These are phyloP conservation scores for Xanthoconium separans DNA, from an alignment of 1,284 basidiomycete genomes.

Conservation along the genomic window DNA sequence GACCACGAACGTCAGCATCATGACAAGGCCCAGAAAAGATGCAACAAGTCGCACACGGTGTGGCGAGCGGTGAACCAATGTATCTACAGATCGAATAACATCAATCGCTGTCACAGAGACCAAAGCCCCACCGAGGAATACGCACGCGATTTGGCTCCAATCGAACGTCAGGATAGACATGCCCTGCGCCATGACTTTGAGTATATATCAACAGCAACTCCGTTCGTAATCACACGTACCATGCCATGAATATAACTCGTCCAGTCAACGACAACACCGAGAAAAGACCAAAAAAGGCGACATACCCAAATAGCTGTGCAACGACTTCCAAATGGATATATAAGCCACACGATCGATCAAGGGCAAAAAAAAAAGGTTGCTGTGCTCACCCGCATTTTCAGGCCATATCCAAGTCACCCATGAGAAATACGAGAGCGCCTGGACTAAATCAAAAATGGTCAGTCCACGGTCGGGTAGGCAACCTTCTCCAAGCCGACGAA, in stretches of 20 bases:
- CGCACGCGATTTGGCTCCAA: slow-evolving; percentile 48
- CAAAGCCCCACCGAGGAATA: neutral
- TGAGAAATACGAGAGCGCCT: slow-evolving; percentile 50
- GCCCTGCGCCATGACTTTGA: slow-evolving; percentile 28
- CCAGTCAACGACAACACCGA: slow-evolving; percentile 3
- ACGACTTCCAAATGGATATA: slow-evolving; percentile 16
- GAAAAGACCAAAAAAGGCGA: neutral
- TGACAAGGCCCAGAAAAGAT: neutral
- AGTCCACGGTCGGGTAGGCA: neutral
- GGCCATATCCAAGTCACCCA: slow-evolving; percentile 63
- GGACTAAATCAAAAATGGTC: slow-evolving; percentile 25
- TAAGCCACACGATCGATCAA: neutral
- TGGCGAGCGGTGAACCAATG: slow-evolving; percentile 43
- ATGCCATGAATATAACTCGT: slow-evolving; percentile 39
- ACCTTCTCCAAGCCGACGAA: slow-evolving; percentile 5
- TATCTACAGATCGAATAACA: slow-evolving; percentile 25
- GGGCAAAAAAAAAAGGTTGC: neutral
- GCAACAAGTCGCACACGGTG: slow-evolving; percentile 25
- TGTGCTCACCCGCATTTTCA: slow-evolving; percentile 34
- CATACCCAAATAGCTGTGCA: slow-evolving; percentile 43
- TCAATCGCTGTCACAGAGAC: neutral
- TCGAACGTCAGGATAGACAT: slow-evolving; percentile 51
- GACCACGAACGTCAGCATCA: slow-evolving; percentile 7
- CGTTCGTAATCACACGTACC: slow-evolving; percentile 17
- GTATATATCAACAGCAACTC: neutral